Conservation (phyloP, 225 moss, liverwort and hornwort species). For the Rhytidiadelphus loreus region DNA sequence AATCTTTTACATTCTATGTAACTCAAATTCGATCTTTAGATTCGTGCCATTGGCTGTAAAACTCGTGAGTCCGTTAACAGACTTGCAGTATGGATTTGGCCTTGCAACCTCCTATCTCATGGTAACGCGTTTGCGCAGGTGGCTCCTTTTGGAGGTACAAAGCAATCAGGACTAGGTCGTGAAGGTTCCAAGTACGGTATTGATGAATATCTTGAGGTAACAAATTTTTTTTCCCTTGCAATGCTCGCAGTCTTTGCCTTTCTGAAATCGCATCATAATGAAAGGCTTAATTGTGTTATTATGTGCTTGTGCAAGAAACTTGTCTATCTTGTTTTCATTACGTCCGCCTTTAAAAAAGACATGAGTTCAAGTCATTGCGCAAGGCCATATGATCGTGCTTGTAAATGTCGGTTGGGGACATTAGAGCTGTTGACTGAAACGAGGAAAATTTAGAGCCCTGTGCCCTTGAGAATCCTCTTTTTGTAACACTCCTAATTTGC, state of each 20-base stretch:
- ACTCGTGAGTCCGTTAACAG: not conserved
- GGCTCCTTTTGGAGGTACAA: conserved; percentile 87
- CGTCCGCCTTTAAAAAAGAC: not conserved
- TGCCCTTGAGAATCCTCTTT: not conserved
- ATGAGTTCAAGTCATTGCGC: not conserved
- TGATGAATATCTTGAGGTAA: conserved; percentile 86
- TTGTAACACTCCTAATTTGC: not conserved
- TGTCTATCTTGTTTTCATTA: not conserved
- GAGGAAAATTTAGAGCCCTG: not conserved
- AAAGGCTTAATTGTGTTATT: not conserved
- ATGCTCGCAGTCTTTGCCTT: not conserved
- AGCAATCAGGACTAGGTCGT: conserved; percentile 89
- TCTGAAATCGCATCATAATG: not conserved
- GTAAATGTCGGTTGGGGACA: not conserved
- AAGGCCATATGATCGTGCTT: not conserved
- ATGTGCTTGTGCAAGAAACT: not conserved
- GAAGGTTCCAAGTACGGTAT: conserved; percentile 93
- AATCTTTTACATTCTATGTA: not conserved
- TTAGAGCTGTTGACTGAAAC: not conserved
- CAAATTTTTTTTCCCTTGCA: not conserved
- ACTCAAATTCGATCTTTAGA: not conserved
- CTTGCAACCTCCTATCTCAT: not conserved
- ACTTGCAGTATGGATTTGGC: not conserved
- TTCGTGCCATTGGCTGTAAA: not conserved
- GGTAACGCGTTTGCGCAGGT: conserved; percentile 31